These are phyloP conservation scores for Cercospora zeina DNA, from an alignment of 2,329 filamentous ascomycete genomes.

Conservation along the genomic window DNA sequence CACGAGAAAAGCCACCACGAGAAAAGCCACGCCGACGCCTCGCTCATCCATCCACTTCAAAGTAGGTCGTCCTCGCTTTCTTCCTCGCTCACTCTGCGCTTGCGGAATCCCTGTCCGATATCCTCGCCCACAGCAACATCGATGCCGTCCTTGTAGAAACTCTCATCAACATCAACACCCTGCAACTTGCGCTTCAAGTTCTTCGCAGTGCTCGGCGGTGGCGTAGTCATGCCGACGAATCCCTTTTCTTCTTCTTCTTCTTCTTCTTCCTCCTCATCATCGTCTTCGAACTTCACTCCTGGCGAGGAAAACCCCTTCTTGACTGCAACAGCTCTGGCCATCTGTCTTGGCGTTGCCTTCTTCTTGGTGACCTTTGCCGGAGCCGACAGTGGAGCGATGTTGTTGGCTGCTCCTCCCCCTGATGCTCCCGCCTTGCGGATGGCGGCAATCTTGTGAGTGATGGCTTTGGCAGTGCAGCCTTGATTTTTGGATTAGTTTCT, in stretches of 20 bases:
- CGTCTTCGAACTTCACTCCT: neutral
- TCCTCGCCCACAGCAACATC: conserved; percentile 35
- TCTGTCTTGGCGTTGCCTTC: neutral
- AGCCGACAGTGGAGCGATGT: neutral
- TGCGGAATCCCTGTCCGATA: conserved; percentile 27
- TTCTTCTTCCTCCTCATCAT: conserved; percentile 6
- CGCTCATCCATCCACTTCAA: neutral
- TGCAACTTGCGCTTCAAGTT: conserved; percentile 15
- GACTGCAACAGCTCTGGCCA: neutral
- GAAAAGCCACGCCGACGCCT: neutral
- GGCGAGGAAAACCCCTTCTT: neutral
- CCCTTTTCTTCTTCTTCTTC: neutral
- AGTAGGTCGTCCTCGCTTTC: conserved; percentile 1
- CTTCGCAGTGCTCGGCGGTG: conserved; percentile 4
- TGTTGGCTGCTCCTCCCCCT: neutral
- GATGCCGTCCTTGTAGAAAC: conserved; percentile 21
- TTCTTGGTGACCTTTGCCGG: neutral
- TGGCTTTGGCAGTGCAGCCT: conserved; percentile 40
- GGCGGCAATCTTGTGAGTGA: conserved; percentile 37
- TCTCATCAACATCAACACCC: conserved; percentile 16
- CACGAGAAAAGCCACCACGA: neutral
- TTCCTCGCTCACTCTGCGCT: conserved; percentile 2
- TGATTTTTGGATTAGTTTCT: neutral
- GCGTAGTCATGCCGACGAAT: neutral
- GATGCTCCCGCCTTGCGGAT: conserved; percentile 24